These are phyloP conservation scores for Paxillus involutus DNA, from an alignment of 768 basidiomycete species.

Conservation along the genomic window DNA sequence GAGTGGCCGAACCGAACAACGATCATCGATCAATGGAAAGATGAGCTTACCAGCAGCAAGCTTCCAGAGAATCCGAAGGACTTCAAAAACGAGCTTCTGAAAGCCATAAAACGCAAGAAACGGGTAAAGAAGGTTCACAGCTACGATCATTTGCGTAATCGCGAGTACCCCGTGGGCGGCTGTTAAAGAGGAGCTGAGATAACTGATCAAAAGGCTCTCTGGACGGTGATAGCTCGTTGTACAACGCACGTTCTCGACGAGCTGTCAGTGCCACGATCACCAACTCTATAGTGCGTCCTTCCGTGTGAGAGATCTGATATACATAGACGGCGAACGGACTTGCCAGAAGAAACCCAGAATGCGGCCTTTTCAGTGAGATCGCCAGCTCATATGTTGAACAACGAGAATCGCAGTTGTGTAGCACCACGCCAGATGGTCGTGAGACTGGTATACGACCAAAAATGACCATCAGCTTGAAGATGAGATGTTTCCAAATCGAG, in stretches of 20 bases:
- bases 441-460: background rate
- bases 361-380: background rate
- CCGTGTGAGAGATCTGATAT: background rate
- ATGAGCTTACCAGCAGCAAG: conserved; percentile 7
- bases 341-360: background rate
- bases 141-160: conserved; percentile 21
- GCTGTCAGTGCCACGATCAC: background rate
- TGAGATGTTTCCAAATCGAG: too few species aligned
- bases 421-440: background rate
- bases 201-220: background rate
- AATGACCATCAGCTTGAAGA: too few species aligned
- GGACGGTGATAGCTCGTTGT: background rate
- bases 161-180: background rate
- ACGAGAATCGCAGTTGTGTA: background rate
- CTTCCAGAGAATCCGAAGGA: conserved; percentile 5
- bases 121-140: conserved; percentile 20
- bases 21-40: background rate
- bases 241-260: background rate
- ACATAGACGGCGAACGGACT: background rate
- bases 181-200: background rate
- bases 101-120: conserved; percentile 19
- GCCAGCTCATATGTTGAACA: background rate
- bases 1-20: background rate
- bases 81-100: conserved; percentile 7
- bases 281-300: background rate